Conservation (phyloP, 2,329 filamentous ascomycete genomes). For the Cladosporium sp. region DNA sequence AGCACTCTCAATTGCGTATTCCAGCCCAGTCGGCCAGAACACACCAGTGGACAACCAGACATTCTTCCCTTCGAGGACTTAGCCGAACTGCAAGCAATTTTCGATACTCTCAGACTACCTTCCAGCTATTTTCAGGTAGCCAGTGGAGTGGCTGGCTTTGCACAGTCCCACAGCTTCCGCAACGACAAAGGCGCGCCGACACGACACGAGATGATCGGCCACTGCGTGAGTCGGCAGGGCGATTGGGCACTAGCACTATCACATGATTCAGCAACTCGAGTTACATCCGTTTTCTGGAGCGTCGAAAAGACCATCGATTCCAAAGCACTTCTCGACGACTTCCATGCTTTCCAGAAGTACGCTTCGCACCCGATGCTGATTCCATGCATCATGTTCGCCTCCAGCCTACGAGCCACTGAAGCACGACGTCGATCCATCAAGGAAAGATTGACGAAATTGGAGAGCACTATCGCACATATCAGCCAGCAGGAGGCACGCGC, state of each 20-base stretch:
- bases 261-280: conserved; percentile 8
- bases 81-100: conserved; percentile 5
- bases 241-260: conserved; percentile 20
- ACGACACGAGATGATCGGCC: conserved; percentile 14
- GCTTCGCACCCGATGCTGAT: conserved; percentile 20
- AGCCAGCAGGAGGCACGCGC: conserved; percentile 6
- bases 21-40: conserved; percentile 15
- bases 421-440: conserved; percentile 17
- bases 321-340: conserved; percentile 10
- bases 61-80: conserved; percentile 14
- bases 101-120: conserved; percentile 15
- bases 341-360: conserved; percentile 10
- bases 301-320: conserved; percentile 13
- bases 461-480: conserved; percentile 12
- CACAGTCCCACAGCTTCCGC: conserved; percentile 4
- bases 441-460: conserved; percentile 12
- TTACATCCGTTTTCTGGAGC: conserved; percentile 18
- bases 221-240: conserved; percentile 19
- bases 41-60: conserved; percentile 17
- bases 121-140: conserved; percentile 18
- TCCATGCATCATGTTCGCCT: conserved; percentile 20
- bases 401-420: conserved; percentile 11
- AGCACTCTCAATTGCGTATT: conserved; percentile 13
- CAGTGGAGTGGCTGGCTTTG: conserved; percentile 12
- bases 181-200: background rate